These are phyloP conservation scores for Kalmanozyma brasiliensis DNA, from an alignment of 1,284 basidiomycete genomes.

Conservation along the genomic window DNA sequence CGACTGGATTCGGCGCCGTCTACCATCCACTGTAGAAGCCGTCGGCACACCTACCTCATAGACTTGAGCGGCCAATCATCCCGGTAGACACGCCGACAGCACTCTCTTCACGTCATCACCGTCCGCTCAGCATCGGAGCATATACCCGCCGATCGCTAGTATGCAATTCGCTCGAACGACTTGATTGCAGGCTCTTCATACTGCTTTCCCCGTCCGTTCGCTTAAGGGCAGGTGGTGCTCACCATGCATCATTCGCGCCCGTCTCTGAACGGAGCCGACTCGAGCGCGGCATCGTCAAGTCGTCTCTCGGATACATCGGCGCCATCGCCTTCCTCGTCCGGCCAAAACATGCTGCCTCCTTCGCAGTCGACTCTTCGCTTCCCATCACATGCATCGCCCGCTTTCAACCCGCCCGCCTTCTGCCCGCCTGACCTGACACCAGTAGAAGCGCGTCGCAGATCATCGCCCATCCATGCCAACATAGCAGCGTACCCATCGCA, in stretches of 20 bases:
- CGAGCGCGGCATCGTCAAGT: slow-evolving; percentile 16
- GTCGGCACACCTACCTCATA: too few species aligned
- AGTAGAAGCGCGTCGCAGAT: slow-evolving; percentile 21
- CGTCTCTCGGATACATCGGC: slow-evolving; percentile 1
- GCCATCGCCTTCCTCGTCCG: slow-evolving; percentile 2
- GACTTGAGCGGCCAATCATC: too few species aligned
- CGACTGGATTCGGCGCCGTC: too few species aligned
- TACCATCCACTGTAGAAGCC: neutral
- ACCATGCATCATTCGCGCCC: slow-evolving; percentile 20
- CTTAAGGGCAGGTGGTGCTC: neutral
- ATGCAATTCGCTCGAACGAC: neutral
- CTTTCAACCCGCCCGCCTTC: slow-evolving; percentile 3
- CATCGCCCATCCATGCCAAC: slow-evolving; percentile 16
- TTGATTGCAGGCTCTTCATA: too few species aligned
- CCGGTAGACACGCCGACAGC: too few species aligned
- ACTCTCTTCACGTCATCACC: neutral
- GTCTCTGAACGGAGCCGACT: slow-evolving; percentile 7
- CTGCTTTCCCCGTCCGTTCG: neutral
- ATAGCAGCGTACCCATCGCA: neutral
- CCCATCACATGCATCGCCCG: slow-evolving; percentile 18
- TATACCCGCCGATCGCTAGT: neutral
- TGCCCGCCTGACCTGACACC: slow-evolving; percentile 4
- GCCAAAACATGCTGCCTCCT: slow-evolving; percentile 32
- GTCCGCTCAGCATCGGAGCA: neutral
- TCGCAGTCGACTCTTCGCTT: slow-evolving; percentile 38